Conservation (phyloP, 768 basidiomycete genomes). For the Podaxis pistillaris region DNA sequence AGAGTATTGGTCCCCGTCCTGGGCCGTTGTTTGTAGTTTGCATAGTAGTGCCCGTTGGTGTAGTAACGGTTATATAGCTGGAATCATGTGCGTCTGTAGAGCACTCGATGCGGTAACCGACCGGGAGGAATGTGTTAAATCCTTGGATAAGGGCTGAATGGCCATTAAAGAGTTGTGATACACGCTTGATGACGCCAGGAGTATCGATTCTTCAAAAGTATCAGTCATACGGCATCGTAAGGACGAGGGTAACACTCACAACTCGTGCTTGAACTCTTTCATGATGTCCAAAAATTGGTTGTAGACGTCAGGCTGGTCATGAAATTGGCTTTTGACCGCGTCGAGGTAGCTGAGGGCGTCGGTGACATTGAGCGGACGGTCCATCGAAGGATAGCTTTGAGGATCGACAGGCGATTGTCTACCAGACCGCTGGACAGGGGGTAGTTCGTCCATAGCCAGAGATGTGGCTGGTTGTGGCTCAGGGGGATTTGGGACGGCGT, state of each 20-base stretch:
- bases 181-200: conserved; percentile 94
- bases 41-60: conserved; percentile 64
- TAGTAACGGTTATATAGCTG: conserved; percentile 74
- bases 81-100: conserved; percentile 60
- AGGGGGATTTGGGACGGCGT: not conserved
- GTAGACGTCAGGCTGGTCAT: conserved; percentile 92
- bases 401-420: conserved; percentile 28
- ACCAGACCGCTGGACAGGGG: conserved; percentile 21
- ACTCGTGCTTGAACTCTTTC: conserved; percentile 98
- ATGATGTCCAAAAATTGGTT: conserved; percentile 95
- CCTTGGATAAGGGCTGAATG: conserved; percentile 92
- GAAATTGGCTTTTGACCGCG: conserved; percentile 88
- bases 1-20: conserved; percentile 35
- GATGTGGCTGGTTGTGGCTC: conserved; percentile 42
- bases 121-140: conserved; percentile 96
- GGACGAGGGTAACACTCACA: conserved; percentile 43
- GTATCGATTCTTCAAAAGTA: conserved; percentile 78
- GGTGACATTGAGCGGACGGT: conserved; percentile 86
- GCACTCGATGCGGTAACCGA: conserved; percentile 91
- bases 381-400: conserved; percentile 29
- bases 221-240: not conserved
- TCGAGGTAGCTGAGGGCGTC: conserved; percentile 93
- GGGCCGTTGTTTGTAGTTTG: conserved; percentile 52
- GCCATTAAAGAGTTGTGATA: conserved; percentile 88
- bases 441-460: conserved; percentile 20